Percentiles rank a stretch among this genome's conserved stretches.
Evolutionary conservation across 2,329 filamentous ascomycete genomes (phyloP).

Genomic region (Aspergillus fumigatus): DNA sequence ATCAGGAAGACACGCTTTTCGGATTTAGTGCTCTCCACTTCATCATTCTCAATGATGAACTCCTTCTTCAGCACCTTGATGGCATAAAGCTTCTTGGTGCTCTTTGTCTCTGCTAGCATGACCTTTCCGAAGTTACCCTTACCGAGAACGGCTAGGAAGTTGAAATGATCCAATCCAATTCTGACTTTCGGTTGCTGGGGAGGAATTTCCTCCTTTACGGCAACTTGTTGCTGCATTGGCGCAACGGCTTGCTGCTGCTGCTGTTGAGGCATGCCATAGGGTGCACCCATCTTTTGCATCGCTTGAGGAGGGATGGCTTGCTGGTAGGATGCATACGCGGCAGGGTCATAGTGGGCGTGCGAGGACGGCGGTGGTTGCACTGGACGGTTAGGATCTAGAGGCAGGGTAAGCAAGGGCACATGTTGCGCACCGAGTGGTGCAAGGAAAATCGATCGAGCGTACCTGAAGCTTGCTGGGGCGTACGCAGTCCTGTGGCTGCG

Average conservation of each 20-base stretch:
- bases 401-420: neutral
- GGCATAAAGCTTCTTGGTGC: slow-evolving; percentile 83
- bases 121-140: slow-evolving; percentile 99
- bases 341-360: slow-evolving; percentile 44
- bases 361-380: slow-evolving; percentile 41
- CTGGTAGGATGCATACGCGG: slow-evolving; percentile 37
- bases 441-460: slow-evolving; percentile 23
- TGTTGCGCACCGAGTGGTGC: neutral
- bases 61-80: slow-evolving; percentile 99
- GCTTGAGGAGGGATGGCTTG: slow-evolving; percentile 26
- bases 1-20: slow-evolving; percentile 97
- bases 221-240: slow-evolving; percentile 19
- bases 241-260: slow-evolving; percentile 21
- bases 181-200: slow-evolving; percentile 48
- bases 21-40: slow-evolving; percentile 95
- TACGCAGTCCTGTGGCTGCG: slow-evolving; percentile 44
- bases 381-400: slow-evolving; percentile 37
- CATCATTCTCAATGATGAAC: slow-evolving; percentile 99
- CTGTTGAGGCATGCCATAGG: slow-evolving; percentile 26
- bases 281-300: slow-evolving; percentile 21
- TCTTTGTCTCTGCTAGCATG: slow-evolving; percentile 97
- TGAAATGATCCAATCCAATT: slow-evolving; percentile 97
- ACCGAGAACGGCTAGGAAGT: slow-evolving; percentile 94
- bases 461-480: slow-evolving; percentile 40
- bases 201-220: slow-evolving; percentile 26